Evolutionary conservation across 1,284 basidiomycete genomes (phyloP), one percentile per base, ranked within the genome.

Genomic region (Spongispora temasekensis): DNA sequence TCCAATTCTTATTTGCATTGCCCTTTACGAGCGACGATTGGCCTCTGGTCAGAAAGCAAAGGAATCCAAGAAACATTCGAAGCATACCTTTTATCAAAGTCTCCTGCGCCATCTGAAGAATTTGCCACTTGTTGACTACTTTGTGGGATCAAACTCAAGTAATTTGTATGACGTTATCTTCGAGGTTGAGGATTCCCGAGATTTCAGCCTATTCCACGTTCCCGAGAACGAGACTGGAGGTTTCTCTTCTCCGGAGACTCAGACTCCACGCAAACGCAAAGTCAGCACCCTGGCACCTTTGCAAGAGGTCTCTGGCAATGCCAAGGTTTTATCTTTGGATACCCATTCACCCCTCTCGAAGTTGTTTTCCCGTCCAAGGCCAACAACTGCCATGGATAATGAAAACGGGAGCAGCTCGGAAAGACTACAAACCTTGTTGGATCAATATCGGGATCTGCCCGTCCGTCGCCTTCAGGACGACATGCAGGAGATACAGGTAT

Each of bases 111-210:
- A 83, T 51, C 81, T 93, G 67, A 90, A 89, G 73, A 81, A 81
- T 54, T 83, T 91, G 69, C 89, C 90, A 0, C 73, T 93, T 42
- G 72, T 93, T 12, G 90, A 93, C 67, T 85, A 87, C 17, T 69
- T 93, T 17, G 81, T 91, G 28, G 88, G 91, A 12, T 83, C 87
- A 3, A 78, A 83, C 17, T 80, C 84, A 13, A 81, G 80, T 56
- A 84, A 89, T 61, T 67, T 93, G 15, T 88, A 89, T 68, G 88
- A 89, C 51, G 89, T 88, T 2, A 89, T 93, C 53, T 92, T 93
- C 68, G 88, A 90, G 59, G 81, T 89, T 4, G 87, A 91, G 27
- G 68, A 82, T 25, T 75, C 79, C 13, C 77, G 81, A 35, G 83
- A 84, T 19, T 76, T 77, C 35, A 82, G 79, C 44, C 75, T 83